Conservation (phyloP, 2,329 filamentous ascomycete genomes). For the Paecilomyces sp. region DNA sequence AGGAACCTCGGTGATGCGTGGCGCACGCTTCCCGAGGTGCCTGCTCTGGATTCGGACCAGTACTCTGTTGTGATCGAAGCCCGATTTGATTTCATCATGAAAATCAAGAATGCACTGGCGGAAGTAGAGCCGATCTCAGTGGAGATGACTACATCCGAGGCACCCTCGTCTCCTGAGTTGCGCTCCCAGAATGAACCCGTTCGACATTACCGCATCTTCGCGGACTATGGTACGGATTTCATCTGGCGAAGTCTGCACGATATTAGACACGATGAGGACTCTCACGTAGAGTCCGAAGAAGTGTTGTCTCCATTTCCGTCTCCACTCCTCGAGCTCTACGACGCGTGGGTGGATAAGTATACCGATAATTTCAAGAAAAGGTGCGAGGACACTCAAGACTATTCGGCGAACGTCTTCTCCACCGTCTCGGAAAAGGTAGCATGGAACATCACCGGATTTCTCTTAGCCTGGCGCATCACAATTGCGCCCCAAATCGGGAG, state of each 20-base stretch:
- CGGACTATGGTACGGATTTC: conserved; percentile 12
- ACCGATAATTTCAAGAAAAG: conserved; percentile 5
- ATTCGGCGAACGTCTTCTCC: conserved; percentile 4
- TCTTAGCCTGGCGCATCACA: conserved; percentile 14
- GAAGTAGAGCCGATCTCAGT: background rate
- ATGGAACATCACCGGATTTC: conserved; percentile 14
- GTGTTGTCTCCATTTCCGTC: conserved; percentile 5
- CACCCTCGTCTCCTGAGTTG: background rate
- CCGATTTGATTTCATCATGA: background rate
- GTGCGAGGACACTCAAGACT: conserved; percentile 5
- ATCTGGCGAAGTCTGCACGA: conserved; percentile 9
- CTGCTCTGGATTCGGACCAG: background rate
- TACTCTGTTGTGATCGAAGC: background rate
- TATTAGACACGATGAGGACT: conserved; percentile 4
- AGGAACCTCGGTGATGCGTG: conserved; percentile 10
- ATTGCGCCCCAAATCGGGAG: conserved; percentile 7
- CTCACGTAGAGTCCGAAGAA: background rate
- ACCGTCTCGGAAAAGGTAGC: conserved; percentile 9
- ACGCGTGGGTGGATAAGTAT: conserved; percentile 12
- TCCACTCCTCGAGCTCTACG: conserved; percentile 7
- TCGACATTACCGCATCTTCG: conserved; percentile 12
- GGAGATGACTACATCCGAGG: background rate
- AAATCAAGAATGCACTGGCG: background rate
- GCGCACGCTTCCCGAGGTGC: conserved; percentile 6
- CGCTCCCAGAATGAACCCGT: background rate